A percentile compares a stretch with the other conserved stretches of the same genome.
Conservation (phyloP, 108 stramenopile species). For the Nitzschia palea region DNA sequence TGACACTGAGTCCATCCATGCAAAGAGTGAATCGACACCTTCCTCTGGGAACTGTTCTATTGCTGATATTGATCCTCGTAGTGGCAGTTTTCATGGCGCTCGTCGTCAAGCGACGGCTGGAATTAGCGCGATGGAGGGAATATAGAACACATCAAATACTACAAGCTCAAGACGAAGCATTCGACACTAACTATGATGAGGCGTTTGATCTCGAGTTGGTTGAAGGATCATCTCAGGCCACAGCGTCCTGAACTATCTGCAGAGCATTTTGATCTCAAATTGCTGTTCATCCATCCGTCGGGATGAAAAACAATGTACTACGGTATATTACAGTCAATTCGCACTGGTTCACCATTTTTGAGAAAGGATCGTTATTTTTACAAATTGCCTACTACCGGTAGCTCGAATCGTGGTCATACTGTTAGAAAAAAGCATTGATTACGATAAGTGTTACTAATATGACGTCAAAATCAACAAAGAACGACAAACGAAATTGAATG, state of each 20-base stretch:
- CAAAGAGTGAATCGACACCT: not conserved
- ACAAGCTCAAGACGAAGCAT: slow-evolving; percentile 17
- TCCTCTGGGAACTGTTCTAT: not conserved
- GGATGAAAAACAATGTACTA: too few relatives aligned
- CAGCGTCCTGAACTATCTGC: not conserved
- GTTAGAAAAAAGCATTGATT: too few relatives aligned
- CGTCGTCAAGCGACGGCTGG: not conserved
- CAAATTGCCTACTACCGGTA: too few relatives aligned
- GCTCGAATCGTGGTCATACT: too few relatives aligned
- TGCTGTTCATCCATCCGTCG: too few relatives aligned
- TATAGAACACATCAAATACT: slow-evolving; percentile 17
- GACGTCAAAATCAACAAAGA: too few relatives aligned
- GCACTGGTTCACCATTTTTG: too few relatives aligned
- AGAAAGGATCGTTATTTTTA: too few relatives aligned
- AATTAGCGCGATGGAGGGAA: slow-evolving; percentile 4
- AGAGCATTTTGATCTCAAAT: not conserved
- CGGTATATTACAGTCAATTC: too few relatives aligned
- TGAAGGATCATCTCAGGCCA: not conserved
- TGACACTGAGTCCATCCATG: too few relatives aligned
- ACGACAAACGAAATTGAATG: too few relatives aligned
- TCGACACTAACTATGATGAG: slow-evolving; percentile 37
- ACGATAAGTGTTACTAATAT: too few relatives aligned
- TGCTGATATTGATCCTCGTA: not conserved
- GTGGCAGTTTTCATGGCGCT: not conserved
- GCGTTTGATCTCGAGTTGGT: slow-evolving; percentile 2